Percentiles rank a stretch among this genome's conserved stretches.
These are phyloP conservation scores for Pichia sp. DNA, from an alignment of 1,139 yeast species.

Conservation along the genomic window DNA sequence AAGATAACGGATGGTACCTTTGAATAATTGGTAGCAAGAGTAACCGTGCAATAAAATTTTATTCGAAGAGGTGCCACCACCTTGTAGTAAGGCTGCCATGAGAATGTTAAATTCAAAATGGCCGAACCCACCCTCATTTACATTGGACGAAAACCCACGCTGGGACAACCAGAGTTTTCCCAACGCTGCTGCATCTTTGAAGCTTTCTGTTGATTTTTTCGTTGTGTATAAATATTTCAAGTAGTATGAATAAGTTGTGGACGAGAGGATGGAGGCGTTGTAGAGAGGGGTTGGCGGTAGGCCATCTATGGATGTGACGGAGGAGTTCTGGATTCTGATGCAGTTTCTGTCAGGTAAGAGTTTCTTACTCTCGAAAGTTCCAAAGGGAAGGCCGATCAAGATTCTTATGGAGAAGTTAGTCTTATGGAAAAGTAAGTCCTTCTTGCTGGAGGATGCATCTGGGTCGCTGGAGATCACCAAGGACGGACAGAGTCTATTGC, in stretches of 20 bases:
- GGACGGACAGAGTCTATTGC: constrained; percentile 63
- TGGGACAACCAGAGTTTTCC: constrained; percentile 90
- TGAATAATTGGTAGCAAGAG: constrained; percentile 88
- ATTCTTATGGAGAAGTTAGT: constrained; percentile 70
- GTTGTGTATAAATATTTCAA: constrained; percentile 71
- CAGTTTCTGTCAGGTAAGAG: constrained; percentile 74
- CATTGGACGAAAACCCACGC: constrained; percentile 66
- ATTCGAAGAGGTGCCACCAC: constrained; percentile 77
- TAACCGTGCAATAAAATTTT: constrained; percentile 79
- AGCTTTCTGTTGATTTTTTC: constrained; percentile 72
- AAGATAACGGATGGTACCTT: constrained; percentile 75
- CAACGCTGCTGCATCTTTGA: constrained; percentile 79
- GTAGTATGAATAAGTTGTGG: constrained; percentile 64
- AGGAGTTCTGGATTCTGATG: constrained; percentile 50
- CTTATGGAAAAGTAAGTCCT: constrained; percentile 56
- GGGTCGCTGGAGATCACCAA: constrained; percentile 51
- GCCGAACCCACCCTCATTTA: constrained; percentile 74
- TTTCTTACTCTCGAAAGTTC: constrained; percentile 68
- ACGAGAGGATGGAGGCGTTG: constrained; percentile 73
- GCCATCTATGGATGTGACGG: constrained; percentile 35
- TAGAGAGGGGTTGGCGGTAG: constrained; percentile 79
- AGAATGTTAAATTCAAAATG: constrained; percentile 82
- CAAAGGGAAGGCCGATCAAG: constrained; percentile 67
- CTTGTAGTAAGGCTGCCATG: constrained; percentile 76
- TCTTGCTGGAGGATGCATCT: constrained; percentile 30